Base-by-base conservation (phyloP, 176 grass and related monocot species). In the Pontederia crassipes region DNA sequence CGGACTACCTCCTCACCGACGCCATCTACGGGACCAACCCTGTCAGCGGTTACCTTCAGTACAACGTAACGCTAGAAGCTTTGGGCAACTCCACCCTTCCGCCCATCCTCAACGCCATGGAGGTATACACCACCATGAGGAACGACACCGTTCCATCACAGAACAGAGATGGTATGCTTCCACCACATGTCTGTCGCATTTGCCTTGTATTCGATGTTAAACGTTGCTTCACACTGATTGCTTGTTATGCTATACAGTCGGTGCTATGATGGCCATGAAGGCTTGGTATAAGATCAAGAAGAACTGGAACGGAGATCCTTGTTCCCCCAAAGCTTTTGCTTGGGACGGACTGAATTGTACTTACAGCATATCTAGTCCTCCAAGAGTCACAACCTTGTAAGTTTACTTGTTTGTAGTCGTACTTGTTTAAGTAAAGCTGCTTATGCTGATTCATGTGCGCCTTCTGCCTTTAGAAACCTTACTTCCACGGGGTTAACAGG, bases 51-150 rank as follows among this genome's bases (percentile, higher is more conserved):
- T 20, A 15, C 45, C 16, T 11, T 10, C 57, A 14, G 61, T 74
- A 77, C 65, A 83, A 24, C 46, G 2, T 83, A n/a, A 51, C 80
- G 2, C 46, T 88, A 49, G 57, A 69, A 20, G 45, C 67, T 15
- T 73, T 76, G 17, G 28, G 20, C 16, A 74, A 80, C 11, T 81
- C 85, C 48, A 88, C 73, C 0, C 65, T 80, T 17, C 69, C 80
- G n/a, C 80, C 80, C 11, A 74, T 83, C 61, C 63, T 88, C 17
- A 88, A 88, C 69, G 85, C 85, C 48, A 70, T 77, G 63, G 85
- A 88, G 73, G 49, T 88, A 24, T 88, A 77, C 56, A 35, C 75
- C 20, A 56, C 64, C 1, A 60, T 65, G 66, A 49, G 56, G 0
- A 24, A 70, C 20, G 61, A 45, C 35, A 64, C 69, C 50, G 28